phyloP scores from a whole-genome alignment of 805 yeast species.

The Kluyveromyces starmeri region DNA sequence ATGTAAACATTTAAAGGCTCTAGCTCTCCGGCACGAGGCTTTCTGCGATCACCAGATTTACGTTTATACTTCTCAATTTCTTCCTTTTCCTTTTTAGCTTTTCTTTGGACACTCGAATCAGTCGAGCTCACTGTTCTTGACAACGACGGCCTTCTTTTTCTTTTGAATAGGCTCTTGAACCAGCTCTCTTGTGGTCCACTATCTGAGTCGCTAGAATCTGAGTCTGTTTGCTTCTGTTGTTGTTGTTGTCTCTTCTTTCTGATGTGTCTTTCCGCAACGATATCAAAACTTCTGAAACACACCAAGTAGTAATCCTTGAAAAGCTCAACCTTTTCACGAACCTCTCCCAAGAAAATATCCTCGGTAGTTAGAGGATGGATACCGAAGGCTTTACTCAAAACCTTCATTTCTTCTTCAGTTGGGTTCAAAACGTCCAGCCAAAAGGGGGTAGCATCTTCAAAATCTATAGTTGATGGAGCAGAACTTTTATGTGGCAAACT shows the following conservation, averaged over 20 bases:
- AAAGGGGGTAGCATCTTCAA: conserved; percentile 53
- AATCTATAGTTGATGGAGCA: conserved; percentile 11
- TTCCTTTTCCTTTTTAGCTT: conserved; percentile 25
- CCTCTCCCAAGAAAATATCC: conserved; percentile 87
- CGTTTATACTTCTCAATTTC: conserved; percentile 33
- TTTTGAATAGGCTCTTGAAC: conserved; percentile 12
- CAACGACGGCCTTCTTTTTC: conserved; percentile 16
- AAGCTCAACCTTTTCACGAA: conserved; percentile 90
- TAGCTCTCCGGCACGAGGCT: conserved; percentile 46
- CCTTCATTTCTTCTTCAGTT: conserved; percentile 95
- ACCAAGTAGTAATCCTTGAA: conserved; percentile 86
- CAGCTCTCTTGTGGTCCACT: conserved; percentile 11
- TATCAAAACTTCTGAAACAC: conserved; percentile 78
- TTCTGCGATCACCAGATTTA: conserved; percentile 37
- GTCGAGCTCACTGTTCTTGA: conserved; percentile 15
- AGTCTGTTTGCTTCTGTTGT: conserved; percentile 7
- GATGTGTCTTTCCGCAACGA: conserved; percentile 62
- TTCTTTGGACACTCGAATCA: conserved; percentile 17
- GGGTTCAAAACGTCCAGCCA: conserved; percentile 94
- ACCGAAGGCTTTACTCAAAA: conserved; percentile 79
- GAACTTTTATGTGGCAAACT: conserved; percentile 4
- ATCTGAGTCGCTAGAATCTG: conserved; percentile 9
- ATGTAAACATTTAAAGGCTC: conserved; percentile 90
- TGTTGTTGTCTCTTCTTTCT: conserved; percentile 33
- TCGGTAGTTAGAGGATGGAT: conserved; percentile 95